Base-by-base conservation (phyloP, 495 filamentous ascomycete genomes). In the Podospora australis region DNA sequence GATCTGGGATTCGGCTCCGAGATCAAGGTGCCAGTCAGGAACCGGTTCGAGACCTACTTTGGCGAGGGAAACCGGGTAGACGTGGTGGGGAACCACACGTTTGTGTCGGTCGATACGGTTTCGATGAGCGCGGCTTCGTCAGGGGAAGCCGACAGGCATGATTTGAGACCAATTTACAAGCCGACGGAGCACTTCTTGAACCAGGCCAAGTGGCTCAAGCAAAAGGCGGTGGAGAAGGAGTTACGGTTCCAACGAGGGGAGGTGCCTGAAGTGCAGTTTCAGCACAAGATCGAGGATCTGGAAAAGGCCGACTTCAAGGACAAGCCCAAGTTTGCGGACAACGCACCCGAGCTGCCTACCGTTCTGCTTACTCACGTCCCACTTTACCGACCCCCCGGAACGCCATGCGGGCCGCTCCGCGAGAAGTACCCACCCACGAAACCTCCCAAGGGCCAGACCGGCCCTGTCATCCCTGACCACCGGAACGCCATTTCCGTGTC, bases 1-100 rank as follows among this genome's bases (percentile, higher is more conserved):
- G 94, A 99, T 63, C 69, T 96, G n/a, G 94, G 94, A 1, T 91
- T 99, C 56, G 94, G 87, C 2, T 78, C 77, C 21, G 85, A 89
- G 16, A 83, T 99, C 44, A 85, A 92, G 57, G 56, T 82, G 20
- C 68, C 84, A 0, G 87, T 95, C 10, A 76, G 89, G 42, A 77
- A 87, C 56, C 73, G 94, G 36, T 97, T 96, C 60, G 80, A 86
- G 53, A 77, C 84, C 1, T 95, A 85, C 63, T 96, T 99, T 68
- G 94, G 94, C 10, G 78, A 87, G 40, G 83, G 84, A 9, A 97
- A 95, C 55, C 75, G 87, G 13, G 78, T 97, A 13, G 87, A 96
- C 59, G 74, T 96, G 8, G 77, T 95, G 48, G 94, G 89, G 2
- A 99, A 99, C 55, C 94, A 99, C 63, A 92, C 88, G 0, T 91